Evolutionary conservation across 2,329 filamentous ascomycete genomes (phyloP).

Genomic region (Alternaria tenuissima): DNA sequence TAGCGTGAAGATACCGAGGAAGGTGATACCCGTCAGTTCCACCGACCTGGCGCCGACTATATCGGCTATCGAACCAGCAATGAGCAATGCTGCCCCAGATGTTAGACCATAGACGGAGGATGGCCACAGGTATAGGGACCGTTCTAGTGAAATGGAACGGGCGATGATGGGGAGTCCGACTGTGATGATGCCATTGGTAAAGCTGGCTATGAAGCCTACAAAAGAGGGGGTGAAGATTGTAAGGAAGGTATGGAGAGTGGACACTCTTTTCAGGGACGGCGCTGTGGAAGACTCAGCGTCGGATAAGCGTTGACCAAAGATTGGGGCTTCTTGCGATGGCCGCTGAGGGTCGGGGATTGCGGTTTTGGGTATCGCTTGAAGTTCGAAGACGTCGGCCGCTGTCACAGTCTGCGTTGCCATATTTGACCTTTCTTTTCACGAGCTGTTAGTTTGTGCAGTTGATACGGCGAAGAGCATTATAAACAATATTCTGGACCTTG

Average conservation of each 20-base stretch:
- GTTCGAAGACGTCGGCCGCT: conserved; percentile 2
- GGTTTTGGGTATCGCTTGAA: conserved; percentile 1
- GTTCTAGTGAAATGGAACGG: conserved; percentile 32
- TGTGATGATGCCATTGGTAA: conserved; percentile 53
- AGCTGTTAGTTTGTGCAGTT: not conserved
- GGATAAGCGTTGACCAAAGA: not conserved
- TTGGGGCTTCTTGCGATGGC: not conserved
- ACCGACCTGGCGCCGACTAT: conserved; percentile 38
- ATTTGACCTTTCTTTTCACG: not conserved
- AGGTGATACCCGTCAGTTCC: conserved; percentile 54
- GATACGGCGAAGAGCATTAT: not conserved
- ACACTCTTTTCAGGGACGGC: not conserved
- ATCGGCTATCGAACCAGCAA: conserved; percentile 26
- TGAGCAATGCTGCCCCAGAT: conserved; percentile 58
- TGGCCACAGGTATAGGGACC: conserved; percentile 47
- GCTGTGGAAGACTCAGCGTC: conserved; percentile 7
- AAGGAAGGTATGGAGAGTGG: conserved; percentile 4
- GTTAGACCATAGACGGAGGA: conserved; percentile 52
- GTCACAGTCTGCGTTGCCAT: conserved; percentile 11
- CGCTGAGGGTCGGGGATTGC: not conserved
- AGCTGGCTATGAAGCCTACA: conserved; percentile 41
- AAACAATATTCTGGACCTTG: not conserved
- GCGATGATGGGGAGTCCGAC: conserved; percentile 56
- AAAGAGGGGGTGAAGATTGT: conserved; percentile 21
- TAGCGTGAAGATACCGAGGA: conserved; percentile 56